These are phyloP conservation scores for Neopestalotiopsis sp. DNA, from an alignment of 2,329 filamentous ascomycete genomes.

Conservation along the genomic window DNA sequence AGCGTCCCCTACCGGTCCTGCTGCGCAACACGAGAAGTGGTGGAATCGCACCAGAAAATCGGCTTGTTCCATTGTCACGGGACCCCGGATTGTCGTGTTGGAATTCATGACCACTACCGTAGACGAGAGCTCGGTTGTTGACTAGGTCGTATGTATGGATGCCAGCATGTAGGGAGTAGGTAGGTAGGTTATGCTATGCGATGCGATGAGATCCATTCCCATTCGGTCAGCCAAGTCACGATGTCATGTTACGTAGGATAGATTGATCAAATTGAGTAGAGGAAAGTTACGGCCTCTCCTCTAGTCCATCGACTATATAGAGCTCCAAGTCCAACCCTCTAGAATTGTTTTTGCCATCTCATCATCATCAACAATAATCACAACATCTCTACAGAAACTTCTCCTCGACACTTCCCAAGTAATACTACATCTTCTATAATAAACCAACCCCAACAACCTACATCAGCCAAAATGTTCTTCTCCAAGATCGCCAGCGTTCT, in stretches of 20 bases:
- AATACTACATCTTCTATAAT: background rate
- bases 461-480: conserved; percentile 36
- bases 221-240: conserved; percentile 1
- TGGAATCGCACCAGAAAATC: conserved; percentile 20
- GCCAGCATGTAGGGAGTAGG: too few species aligned
- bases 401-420: background rate
- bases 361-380: conserved; percentile 8
- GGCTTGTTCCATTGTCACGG: conserved; percentile 3
- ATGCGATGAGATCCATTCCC: background rate
- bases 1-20: conserved; percentile 1
- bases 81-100: background rate
- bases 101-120: background rate
- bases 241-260: conserved; percentile 20
- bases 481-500: conserved; percentile 33
- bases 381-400: background rate
- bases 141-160: background rate
- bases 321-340: background rate
- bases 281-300: background rate
- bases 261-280: background rate
- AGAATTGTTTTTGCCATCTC: background rate
- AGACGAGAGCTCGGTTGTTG: background rate
- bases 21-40: conserved; percentile 24
- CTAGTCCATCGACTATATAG: background rate
- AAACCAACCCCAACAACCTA: conserved; percentile 15
- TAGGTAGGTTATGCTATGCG: background rate